Conservation (phyloP, 2,329 filamentous ascomycete species). For the Cytospora piceicola region DNA sequence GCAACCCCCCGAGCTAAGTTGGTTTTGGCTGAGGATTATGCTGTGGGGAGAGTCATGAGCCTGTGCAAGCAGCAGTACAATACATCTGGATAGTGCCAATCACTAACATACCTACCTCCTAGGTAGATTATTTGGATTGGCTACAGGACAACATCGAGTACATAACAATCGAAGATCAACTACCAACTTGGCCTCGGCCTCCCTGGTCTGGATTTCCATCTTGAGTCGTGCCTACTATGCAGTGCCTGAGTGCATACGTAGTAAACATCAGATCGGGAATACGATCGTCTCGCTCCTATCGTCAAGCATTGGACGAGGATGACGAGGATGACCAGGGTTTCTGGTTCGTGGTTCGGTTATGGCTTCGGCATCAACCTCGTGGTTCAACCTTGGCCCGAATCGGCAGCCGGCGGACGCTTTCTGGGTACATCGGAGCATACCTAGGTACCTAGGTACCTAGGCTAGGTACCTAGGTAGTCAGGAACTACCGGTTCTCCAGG, state of each 20-base stretch:
- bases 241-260: background rate
- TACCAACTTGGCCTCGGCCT: constrained; percentile 3
- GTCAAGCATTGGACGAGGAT: constrained; percentile 9
- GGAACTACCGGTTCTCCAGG: no score
- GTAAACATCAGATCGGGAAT: constrained; percentile 18
- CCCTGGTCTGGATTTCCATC: constrained; percentile 7
- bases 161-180: background rate
- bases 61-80: background rate
- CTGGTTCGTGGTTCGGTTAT: constrained; percentile 8
- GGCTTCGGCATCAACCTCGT: constrained; percentile 25
- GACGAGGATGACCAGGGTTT: no score
- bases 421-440: constrained; percentile 22
- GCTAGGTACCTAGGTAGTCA: no score
- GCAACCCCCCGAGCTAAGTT: constrained; percentile 10
- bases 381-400: constrained; percentile 18
- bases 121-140: no score
- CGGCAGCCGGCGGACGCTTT: constrained; percentile 7
- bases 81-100: background rate
- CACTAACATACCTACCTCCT: background rate
- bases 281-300: constrained; percentile 11
- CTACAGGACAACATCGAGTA: background rate
- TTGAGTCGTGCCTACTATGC: constrained; percentile 15
- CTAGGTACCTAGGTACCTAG: no score
- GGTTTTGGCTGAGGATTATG: background rate
- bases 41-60: constrained; percentile 17